Evolutionary conservation across 306 rosid species (phyloP).

Genomic region (Prunus mira): DNA sequence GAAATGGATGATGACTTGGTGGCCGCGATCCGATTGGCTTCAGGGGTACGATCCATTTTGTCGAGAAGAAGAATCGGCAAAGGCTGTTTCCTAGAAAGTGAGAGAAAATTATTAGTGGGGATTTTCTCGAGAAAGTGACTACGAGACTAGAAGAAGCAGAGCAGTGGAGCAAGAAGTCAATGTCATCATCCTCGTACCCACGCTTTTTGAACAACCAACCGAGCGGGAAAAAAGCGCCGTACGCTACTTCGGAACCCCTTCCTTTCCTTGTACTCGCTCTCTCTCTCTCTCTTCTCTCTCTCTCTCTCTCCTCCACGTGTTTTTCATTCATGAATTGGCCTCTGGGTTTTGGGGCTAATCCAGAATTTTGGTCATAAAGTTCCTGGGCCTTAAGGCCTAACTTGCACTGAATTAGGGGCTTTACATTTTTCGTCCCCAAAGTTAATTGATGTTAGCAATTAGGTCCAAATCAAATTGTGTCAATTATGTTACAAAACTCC

Average conservation of each 20-base stretch:
- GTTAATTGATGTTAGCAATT: neutral
- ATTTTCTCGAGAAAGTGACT: neutral
- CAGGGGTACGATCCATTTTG: conserved; percentile 1
- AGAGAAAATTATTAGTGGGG: neutral
- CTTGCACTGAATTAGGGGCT: neutral
- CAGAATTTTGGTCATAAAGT: neutral
- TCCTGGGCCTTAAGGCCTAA: neutral
- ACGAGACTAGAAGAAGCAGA: neutral
- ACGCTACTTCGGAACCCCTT: neutral
- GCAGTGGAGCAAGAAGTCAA: neutral
- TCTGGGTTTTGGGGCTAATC: neutral
- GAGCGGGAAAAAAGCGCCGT: conserved; percentile 21
- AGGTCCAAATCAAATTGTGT: neutral
- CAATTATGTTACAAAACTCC: too few relatives aligned
- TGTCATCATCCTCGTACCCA: neutral
- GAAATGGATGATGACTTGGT: neutral
- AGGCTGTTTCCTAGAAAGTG: neutral
- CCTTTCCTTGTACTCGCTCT: neutral
- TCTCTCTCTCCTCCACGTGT: neutral
- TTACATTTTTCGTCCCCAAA: neutral
- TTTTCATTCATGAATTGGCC: neutral
- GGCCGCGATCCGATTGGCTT: neutral
- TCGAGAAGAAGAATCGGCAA: neutral
- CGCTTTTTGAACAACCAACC: conserved; percentile 11
- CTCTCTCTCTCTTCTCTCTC: neutral